Evolutionary conservation across 1,284 basidiomycete species (phyloP).

Genomic region (Phellinidium pouzarii): DNA sequence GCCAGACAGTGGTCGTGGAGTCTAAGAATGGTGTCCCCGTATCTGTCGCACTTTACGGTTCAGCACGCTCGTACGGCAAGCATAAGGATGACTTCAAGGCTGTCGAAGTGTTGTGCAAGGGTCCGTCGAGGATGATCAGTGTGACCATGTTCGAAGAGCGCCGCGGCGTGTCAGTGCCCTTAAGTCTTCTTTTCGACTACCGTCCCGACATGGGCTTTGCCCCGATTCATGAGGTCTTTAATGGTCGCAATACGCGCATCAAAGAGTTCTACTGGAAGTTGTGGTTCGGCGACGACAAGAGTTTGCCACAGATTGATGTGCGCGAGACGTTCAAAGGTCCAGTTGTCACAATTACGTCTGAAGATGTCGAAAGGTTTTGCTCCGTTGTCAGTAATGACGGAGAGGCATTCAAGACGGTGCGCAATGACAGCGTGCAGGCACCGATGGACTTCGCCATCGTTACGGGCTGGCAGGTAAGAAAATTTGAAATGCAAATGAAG

Average conservation of each 20-base stretch:
- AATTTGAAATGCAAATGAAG: background rate
- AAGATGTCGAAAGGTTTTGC: conserved; percentile 85
- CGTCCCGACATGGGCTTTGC: conserved; percentile 85
- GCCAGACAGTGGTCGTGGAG: conserved; percentile 71
- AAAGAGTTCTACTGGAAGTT: conserved; percentile 96
- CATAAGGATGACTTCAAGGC: conserved; percentile 80
- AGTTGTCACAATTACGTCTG: conserved; percentile 71
- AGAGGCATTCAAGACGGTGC: conserved; percentile 79
- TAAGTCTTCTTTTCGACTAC: conserved; percentile 81
- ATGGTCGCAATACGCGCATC: conserved; percentile 85
- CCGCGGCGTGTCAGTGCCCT: conserved; percentile 68
- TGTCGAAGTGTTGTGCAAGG: conserved; percentile 64
- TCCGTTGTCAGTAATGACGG: conserved; percentile 90
- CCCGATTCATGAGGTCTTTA: conserved; percentile 88
- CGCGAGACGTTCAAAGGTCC: conserved; percentile 79
- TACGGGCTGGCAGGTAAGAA: conserved; percentile 87
- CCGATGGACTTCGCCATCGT: conserved; percentile 99
- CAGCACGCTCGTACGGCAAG: conserved; percentile 73
- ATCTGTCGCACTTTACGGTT: conserved; percentile 65
- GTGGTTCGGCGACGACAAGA: conserved; percentile 86
- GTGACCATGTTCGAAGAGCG: conserved; percentile 86
- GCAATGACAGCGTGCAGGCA: conserved; percentile 67
- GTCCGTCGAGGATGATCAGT: conserved; percentile 53
- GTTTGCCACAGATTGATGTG: conserved; percentile 69
- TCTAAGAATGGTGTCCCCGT: conserved; percentile 40